phyloP scores from a whole-genome alignment of 2,329 filamentous ascomycete species.

The Fonsecaea multimorphosa region DNA sequence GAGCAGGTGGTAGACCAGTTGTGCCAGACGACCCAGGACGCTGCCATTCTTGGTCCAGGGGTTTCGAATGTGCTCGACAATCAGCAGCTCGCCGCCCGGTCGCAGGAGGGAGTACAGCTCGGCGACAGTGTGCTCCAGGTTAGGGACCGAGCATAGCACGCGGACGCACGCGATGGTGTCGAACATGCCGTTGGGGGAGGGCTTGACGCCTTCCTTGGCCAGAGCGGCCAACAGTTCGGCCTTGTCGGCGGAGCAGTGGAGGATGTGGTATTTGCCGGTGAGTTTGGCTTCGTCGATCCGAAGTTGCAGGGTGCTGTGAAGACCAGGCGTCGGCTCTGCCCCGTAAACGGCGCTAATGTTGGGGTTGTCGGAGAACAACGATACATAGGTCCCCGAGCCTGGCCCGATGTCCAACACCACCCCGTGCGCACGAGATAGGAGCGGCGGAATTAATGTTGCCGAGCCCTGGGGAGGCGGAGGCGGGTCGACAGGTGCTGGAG shows the following conservation, averaged over 20 bases:
- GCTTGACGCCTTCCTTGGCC: slow-evolving; percentile 49
- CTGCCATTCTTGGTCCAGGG: slow-evolving; percentile 58
- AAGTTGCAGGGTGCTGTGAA: slow-evolving; percentile 54
- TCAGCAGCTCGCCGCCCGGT: slow-evolving; percentile 61
- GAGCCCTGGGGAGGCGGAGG: slow-evolving; percentile 41
- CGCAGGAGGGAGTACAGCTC: slow-evolving; percentile 59
- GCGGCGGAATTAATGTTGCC: slow-evolving; percentile 48
- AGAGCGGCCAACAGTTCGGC: slow-evolving; percentile 54
- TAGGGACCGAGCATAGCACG: slow-evolving; percentile 62
- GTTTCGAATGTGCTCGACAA: slow-evolving; percentile 63
- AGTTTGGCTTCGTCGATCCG: slow-evolving; percentile 42
- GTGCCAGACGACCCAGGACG: slow-evolving; percentile 52
- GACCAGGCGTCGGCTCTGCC: slow-evolving; percentile 57
- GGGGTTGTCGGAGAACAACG: slow-evolving; percentile 50
- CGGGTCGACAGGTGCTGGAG: slow-evolving; percentile 34
- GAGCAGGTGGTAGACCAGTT: slow-evolving; percentile 53
- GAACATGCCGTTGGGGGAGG: slow-evolving; percentile 51
- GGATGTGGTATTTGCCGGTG: slow-evolving; percentile 56
- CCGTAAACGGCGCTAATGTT: slow-evolving; percentile 59
- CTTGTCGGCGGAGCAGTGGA: slow-evolving; percentile 56
- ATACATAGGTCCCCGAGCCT: slow-evolving; percentile 59
- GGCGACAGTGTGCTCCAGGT: slow-evolving; percentile 52
- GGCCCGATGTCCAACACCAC: slow-evolving; percentile 59
- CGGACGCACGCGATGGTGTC: slow-evolving; percentile 62
- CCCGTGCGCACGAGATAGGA: slow-evolving; percentile 50